Conservation (phyloP, 345 rosid species). For the Linum lewisii region DNA sequence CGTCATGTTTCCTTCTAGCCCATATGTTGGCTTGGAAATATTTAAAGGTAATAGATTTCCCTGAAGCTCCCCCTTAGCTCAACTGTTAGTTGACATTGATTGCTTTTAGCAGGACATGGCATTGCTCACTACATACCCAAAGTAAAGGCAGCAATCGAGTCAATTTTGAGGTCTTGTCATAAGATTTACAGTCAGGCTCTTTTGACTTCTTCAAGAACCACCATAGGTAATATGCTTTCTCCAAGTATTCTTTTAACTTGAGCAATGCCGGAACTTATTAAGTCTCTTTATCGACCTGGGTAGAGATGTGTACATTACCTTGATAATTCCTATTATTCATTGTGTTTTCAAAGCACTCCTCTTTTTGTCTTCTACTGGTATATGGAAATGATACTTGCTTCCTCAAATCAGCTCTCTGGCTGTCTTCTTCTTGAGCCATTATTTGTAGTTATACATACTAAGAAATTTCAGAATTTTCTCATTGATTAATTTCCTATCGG, state of each 20-base stretch:
- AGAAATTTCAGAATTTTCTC: too few relatives aligned
- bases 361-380: too few relatives aligned
- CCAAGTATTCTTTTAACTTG: constrained; percentile 6
- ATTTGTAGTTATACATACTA: too few relatives aligned
- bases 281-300: too few relatives aligned
- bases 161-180: constrained; percentile 83
- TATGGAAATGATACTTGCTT: too few relatives aligned
- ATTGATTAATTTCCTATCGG: too few relatives aligned
- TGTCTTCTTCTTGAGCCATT: too few relatives aligned
- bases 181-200: constrained; percentile 82
- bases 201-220: constrained; percentile 80
- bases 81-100: constrained; percentile 15
- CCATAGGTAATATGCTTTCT: constrained; percentile 48
- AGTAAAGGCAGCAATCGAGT: constrained; percentile 95
- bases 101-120: constrained; percentile 52
- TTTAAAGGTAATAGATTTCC: constrained; percentile 51
- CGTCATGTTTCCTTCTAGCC: constrained; percentile 84
- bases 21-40: constrained; percentile 78
- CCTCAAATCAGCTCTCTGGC: too few relatives aligned
- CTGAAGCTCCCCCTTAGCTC: background rate
- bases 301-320: too few relatives aligned
- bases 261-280: too few relatives aligned
- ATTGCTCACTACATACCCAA: constrained; percentile 91
- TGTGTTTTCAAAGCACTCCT: too few relatives aligned
- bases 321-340: too few relatives aligned